phyloP scores from a whole-genome alignment of 306 rosid genomes.

The Pterocarpus macrocarpus region DNA sequence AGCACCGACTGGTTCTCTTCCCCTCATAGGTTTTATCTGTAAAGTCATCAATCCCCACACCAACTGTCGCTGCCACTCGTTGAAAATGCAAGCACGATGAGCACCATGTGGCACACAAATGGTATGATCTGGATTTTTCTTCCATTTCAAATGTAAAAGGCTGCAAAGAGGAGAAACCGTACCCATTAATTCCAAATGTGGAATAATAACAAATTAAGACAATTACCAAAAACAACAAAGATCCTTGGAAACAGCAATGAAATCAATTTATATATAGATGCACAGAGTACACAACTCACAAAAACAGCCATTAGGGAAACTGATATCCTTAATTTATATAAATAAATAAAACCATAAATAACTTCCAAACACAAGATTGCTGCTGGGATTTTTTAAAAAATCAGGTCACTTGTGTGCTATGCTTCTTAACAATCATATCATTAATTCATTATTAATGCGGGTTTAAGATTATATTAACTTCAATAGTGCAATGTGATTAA shows the following conservation, averaged over 20 bases:
- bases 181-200: slow-evolving; percentile 6
- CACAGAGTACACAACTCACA: not conserved
- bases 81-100: slow-evolving; percentile 36
- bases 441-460: slow-evolving; percentile 5
- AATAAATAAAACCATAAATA: slow-evolving; percentile 13
- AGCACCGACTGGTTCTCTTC: slow-evolving; percentile 19
- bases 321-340: slow-evolving; percentile 4
- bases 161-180: slow-evolving; percentile 5
- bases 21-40: slow-evolving; percentile 21
- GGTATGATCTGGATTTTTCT: slow-evolving; percentile 33
- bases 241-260: not conserved
- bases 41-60: slow-evolving; percentile 3
- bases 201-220: slow-evolving; percentile 15
- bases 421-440: not conserved
- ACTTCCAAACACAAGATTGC: slow-evolving; percentile 2
- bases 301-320: slow-evolving; percentile 14
- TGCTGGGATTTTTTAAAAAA: not conserved
- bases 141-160: slow-evolving; percentile 31
- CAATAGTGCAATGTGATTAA: not conserved
- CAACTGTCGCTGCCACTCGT: slow-evolving; percentile 43
- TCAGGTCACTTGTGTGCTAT: not conserved
- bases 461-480: slow-evolving; percentile 10
- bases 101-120: slow-evolving; percentile 24
- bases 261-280: not conserved
- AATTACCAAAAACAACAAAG: slow-evolving; percentile 34